These are phyloP conservation scores for Incumbomyces delicatus DNA, from an alignment of 2,329 filamentous ascomycete genomes.

Conservation along the genomic window DNA sequence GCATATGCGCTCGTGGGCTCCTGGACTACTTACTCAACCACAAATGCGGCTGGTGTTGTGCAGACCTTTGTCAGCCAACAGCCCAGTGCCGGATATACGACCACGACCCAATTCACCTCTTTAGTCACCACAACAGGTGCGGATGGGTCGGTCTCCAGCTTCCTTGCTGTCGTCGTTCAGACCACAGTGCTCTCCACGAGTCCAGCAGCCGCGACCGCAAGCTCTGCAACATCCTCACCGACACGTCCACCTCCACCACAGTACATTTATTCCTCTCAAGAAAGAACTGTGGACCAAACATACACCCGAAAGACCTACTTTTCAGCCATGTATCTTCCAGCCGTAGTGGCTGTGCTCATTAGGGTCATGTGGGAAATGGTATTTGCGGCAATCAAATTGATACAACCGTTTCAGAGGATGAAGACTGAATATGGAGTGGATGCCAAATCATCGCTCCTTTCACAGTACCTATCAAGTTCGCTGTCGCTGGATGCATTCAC, in stretches of 20 bases:
- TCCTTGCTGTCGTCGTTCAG: constrained; percentile 4
- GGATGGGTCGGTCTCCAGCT: neutral
- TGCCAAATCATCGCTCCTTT: constrained; percentile 7
- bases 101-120: constrained; percentile 3
- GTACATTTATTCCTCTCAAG: neutral
- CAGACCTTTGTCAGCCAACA: neutral
- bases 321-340: constrained; percentile 3
- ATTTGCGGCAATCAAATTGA: constrained; percentile 13
- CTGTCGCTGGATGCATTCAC: constrained; percentile 5
- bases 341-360: constrained; percentile 6
- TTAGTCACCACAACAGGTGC: neutral
- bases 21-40: neutral
- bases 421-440: constrained; percentile 7
- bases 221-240: neutral
- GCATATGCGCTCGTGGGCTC: neutral
- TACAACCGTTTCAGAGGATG: constrained; percentile 15
- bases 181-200: neutral
- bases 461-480: constrained; percentile 11
- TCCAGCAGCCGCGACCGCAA: neutral
- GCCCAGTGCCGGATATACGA: neutral
- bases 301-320: constrained; percentile 1
- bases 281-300: neutral
- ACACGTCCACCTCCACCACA: constrained; percentile 1
- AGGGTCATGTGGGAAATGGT: constrained; percentile 11
- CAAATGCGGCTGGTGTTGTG: neutral